Base-by-base conservation (phyloP, 2,329 filamentous ascomycete species). In the Emmonsia crescens region DNA sequence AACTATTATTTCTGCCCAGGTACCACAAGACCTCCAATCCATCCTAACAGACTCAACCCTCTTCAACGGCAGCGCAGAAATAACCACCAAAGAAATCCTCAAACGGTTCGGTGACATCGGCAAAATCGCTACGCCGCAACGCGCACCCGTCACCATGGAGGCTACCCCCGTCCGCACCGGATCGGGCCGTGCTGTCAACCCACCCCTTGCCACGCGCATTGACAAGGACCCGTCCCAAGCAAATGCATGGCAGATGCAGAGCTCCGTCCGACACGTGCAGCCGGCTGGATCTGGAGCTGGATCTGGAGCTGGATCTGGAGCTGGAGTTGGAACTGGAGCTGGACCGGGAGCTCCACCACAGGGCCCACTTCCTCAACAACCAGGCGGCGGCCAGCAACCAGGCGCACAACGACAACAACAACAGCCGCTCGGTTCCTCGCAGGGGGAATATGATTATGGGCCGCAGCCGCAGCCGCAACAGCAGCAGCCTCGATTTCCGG, bases 31-130 rank as follows among this genome's bases (percentile, higher is more conserved):
- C 71, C 83, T 99, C 31, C 86, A 92, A 69, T 87, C 89, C 60
- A 86, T 96, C 59, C 81, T 97, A 31, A 89, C 87, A 71, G 93
- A 99, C 73, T 87, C 87, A 4, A 83, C 83, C 27, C 83, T 96
- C 59, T 93, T 95, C 75, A 90, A 87, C 72, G 88, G 85, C 70
- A 87, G 83, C 65, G 87, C 88, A 54, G 93, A 99, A 63, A 87
- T 96, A 64, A 96, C 93, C 1, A 96, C 92, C 5, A 99, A 99
- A 75, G 94, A 99, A 70, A 97, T 99, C 60, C 82, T 99, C 59
- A 96, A 93, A 73, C 86, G 91, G 61, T 96, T 95, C 75, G 91
- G 91, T 57, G 90, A 96, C 70, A 87, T 94, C 64, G 85, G 77
- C 76, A 89, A 79, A 78, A 83, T 77, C 76, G 79, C 75, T 83